Evolutionary conservation across 805 yeast species (phyloP).

Genomic region (Cyberlindnera maclurae): DNA sequence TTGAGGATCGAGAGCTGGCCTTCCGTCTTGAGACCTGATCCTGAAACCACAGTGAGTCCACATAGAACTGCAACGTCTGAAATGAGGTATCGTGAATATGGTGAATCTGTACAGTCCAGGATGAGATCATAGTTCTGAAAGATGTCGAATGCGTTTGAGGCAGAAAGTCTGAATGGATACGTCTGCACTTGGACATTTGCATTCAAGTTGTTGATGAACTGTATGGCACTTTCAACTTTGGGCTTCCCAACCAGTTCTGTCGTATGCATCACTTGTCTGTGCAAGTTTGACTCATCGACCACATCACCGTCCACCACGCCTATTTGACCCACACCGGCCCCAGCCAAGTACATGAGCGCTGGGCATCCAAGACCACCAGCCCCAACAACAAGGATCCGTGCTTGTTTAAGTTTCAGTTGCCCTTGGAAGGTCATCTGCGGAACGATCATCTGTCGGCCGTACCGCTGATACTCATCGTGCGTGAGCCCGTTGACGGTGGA

Average conservation of each 20-base stretch:
- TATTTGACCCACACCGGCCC: slow-evolving; percentile 79
- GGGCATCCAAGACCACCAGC: slow-evolving; percentile 98
- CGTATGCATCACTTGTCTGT: slow-evolving; percentile 80
- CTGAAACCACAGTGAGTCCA: slow-evolving; percentile 74
- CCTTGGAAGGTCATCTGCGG: slow-evolving; percentile 50
- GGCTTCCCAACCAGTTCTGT: slow-evolving; percentile 55
- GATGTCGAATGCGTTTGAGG: slow-evolving; percentile 55
- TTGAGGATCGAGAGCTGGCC: slow-evolving; percentile 83
- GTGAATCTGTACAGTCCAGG: slow-evolving; percentile 93
- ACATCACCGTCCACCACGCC: slow-evolving; percentile 85
- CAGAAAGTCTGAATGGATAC: slow-evolving; percentile 43
- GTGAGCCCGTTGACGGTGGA: slow-evolving; percentile 18
- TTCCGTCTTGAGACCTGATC: slow-evolving; percentile 85
- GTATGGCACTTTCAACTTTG: slow-evolving; percentile 76
- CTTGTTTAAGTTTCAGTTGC: slow-evolving; percentile 50
- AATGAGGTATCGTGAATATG: slow-evolving; percentile 76
- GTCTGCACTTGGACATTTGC: slow-evolving; percentile 56
- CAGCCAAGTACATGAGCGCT: slow-evolving; percentile 73
- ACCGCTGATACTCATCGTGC: slow-evolving; percentile 67
- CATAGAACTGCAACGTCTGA: slow-evolving; percentile 74
- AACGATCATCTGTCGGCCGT: slow-evolving; percentile 94
- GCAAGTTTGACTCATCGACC: slow-evolving; percentile 82
- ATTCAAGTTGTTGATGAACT: slow-evolving; percentile 47
- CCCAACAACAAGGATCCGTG: slow-evolving; percentile 74
- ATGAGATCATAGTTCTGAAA: slow-evolving; percentile 64